phyloP scores from a whole-genome alignment of 148 eudicot species.

The Chenopodium formosanum region DNA sequence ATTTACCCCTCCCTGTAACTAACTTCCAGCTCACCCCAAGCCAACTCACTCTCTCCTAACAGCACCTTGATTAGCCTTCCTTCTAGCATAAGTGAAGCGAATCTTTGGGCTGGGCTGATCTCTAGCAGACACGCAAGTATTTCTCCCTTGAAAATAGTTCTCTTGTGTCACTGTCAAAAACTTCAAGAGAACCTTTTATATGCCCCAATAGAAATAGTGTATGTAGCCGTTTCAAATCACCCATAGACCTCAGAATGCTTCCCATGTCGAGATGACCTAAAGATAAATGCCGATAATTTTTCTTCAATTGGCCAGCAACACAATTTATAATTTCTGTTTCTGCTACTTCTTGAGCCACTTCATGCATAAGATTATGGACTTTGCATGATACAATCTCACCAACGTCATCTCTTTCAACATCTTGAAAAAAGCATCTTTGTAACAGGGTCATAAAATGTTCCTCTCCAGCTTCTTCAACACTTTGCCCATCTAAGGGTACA shows the following conservation, averaged over 20 bases:
- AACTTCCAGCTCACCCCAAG: no score
- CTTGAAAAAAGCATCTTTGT: neutral
- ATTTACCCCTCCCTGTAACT: no score
- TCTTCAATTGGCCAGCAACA: neutral
- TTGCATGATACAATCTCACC: neutral
- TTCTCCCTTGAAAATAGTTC: neutral
- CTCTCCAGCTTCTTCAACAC: neutral
- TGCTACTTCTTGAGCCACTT: neutral
- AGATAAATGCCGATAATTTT: neutral
- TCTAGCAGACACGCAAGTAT: neutral
- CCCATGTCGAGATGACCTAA: neutral
- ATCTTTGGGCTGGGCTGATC: no score
- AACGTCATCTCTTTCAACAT: neutral
- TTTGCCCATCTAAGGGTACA: neutral
- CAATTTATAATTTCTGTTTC: neutral
- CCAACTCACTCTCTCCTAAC: no score
- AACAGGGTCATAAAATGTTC: neutral
- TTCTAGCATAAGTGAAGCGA: no score
- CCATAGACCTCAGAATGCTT: neutral
- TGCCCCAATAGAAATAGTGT: neutral
- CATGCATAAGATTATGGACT: constrained; percentile 1
- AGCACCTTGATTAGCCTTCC: no score
- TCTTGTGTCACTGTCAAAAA: neutral
- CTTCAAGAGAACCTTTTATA: neutral
- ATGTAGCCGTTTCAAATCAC: neutral